Base-by-base conservation (phyloP, 805 yeast species). In the Saccharomycopsis sp. region DNA sequence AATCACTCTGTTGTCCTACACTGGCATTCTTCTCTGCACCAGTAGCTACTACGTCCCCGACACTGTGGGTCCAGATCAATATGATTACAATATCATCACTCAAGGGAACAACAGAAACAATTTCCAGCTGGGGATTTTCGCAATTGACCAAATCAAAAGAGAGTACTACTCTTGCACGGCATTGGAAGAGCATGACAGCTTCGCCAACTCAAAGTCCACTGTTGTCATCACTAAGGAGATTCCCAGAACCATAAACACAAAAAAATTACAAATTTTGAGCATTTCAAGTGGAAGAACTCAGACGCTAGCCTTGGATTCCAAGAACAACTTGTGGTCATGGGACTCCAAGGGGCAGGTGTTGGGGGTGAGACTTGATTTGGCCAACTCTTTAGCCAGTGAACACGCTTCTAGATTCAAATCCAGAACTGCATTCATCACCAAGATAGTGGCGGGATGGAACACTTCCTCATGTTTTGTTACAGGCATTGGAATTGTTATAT, bases 401-500 rank as follows among this genome's bases (percentile, higher is more conserved):
- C 15, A 22, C 9, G 8, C 34, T 34, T n/a, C 16, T 20, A 31
- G 43, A 30, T 38, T 31, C 27, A 32, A 23, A 31, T 42, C 34
- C 46, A 4, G 44, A 50, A 2, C 48, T 51, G 1, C 53, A 59
- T 23, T 62, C 64, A 64, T 72, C 8, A 42, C 63, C 20, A 71
- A 68, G 48, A 67, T 76, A 7, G 64, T 66, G 9, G 78, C 84
- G 13, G 92, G 89, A 0, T 81, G 89, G 89, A 68, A 71, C 43
- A 56, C 68, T 12, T 70, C 73, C 38, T 71, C 73, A 31, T 72
- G 73, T 16, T 62, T 66, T 36, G 57, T 76, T 2, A 61, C 61
- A 15, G 59, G 60, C 5, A 59, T 68, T 35, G 86, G 88, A 0
- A 54, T 82, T 19, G 65, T 77, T 0, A 64, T 72, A 13, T 80